phyloP scores from a whole-genome alignment of 306 rosid genomes.

The Glycine soja region DNA sequence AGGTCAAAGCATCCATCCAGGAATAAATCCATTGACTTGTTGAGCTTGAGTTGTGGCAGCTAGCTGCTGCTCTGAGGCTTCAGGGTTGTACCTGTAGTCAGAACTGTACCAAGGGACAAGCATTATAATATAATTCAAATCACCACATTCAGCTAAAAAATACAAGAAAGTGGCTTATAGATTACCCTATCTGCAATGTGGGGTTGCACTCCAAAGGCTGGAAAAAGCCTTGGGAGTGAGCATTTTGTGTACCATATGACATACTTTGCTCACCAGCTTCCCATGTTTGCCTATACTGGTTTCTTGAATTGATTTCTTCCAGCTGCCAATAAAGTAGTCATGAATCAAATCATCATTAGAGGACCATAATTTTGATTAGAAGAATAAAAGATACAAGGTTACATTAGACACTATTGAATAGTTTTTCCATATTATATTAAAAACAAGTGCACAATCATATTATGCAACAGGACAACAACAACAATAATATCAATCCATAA shows the following conservation, averaged over 20 bases:
- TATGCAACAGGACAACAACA: neutral
- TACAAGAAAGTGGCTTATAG: constrained; percentile 58
- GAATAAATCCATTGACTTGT: constrained; percentile 80
- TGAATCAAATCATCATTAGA: constrained; percentile 24
- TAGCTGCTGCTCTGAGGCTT: constrained; percentile 65
- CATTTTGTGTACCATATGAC: constrained; percentile 66
- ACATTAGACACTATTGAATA: constrained; percentile 1
- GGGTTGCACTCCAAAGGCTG: constrained; percentile 92
- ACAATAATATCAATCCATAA: neutral
- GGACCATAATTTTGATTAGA: neutral
- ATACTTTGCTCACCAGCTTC: constrained; percentile 79
- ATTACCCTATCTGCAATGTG: constrained; percentile 72
- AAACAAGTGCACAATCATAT: neutral
- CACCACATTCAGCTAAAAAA: constrained; percentile 53
- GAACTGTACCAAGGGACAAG: constrained; percentile 32
- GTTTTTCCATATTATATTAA: neutral
- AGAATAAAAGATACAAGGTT: constrained; percentile 1
- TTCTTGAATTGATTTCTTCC: constrained; percentile 79
- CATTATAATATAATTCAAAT: constrained; percentile 7
- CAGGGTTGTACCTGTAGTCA: constrained; percentile 63
- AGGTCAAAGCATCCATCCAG: constrained; percentile 93
- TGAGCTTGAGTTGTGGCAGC: constrained; percentile 68
- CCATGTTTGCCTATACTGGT: constrained; percentile 74
- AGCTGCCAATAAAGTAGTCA: constrained; percentile 58
- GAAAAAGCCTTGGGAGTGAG: constrained; percentile 78